phyloP scores from a whole-genome alignment of 768 basidiomycete species.

The Podaxis sp. region DNA sequence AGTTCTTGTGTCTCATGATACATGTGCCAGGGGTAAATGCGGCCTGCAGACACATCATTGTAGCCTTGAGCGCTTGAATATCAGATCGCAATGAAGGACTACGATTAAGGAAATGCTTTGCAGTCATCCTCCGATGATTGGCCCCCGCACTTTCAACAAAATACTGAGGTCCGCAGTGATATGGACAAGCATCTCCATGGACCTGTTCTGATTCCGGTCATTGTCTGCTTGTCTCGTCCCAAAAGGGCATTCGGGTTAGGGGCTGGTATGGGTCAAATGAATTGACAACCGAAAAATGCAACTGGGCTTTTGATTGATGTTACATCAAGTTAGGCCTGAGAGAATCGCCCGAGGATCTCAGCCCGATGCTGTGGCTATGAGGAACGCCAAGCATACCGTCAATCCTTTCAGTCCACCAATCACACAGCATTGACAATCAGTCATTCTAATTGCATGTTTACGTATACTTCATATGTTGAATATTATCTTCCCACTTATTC shows the following conservation, averaged over 20 bases:
- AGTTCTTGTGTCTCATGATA: not conserved
- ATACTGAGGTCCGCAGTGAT: not conserved
- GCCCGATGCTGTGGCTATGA: not conserved
- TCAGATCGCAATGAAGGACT: not conserved
- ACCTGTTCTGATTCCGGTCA: not conserved
- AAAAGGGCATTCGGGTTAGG: not conserved
- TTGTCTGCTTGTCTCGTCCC: not conserved
- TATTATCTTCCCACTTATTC: not conserved
- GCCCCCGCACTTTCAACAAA: not conserved
- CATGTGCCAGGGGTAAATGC: not conserved
- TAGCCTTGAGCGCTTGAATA: not conserved
- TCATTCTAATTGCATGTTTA: too few species aligned
- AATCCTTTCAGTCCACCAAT: not conserved
- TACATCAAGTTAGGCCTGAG: conserved; percentile 5
- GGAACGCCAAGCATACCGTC: not conserved
- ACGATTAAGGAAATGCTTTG: not conserved
- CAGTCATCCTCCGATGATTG: not conserved
- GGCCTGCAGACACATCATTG: not conserved
- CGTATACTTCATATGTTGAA: too few species aligned
- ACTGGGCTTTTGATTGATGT: not conserved
- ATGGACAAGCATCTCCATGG: not conserved
- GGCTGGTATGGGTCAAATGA: not conserved
- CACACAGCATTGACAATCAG: not conserved
- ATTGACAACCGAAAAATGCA: not conserved
- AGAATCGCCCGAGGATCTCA: not conserved